These are phyloP conservation scores for Stropharia rugosoannulata DNA, from an alignment of 768 basidiomycete genomes.

Conservation along the genomic window DNA sequence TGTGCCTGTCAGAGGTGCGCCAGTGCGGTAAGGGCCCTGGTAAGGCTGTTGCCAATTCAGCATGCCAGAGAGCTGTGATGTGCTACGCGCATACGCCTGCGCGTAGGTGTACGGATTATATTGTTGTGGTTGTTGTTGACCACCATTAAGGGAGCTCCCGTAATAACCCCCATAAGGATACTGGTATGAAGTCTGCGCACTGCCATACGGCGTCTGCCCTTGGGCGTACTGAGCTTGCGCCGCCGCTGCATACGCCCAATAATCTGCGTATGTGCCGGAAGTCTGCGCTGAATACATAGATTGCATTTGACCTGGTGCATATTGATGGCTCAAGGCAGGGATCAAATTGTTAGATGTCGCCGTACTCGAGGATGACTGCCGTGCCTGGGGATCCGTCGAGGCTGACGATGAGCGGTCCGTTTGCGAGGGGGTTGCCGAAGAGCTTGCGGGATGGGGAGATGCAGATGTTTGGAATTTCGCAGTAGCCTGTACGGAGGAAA, in stretches of 20 bases:
- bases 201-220: slow-evolving; percentile 13
- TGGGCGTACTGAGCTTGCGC: slow-evolving; percentile 5
- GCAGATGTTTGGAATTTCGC: slow-evolving; percentile 4
- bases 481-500: slow-evolving; percentile 27
- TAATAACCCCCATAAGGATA: slow-evolving; percentile 31
- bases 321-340: slow-evolving; percentile 4
- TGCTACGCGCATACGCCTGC: slow-evolving; percentile 21
- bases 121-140: slow-evolving; percentile 19
- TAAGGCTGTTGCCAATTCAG: slow-evolving; percentile 36
- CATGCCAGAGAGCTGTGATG: slow-evolving; percentile 14
- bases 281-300: slow-evolving; percentile 18
- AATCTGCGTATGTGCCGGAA: slow-evolving; percentile 28
- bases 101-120: slow-evolving; percentile 24
- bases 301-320: slow-evolving; percentile 6
- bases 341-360: slow-evolving; percentile 7
- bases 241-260: slow-evolving; percentile 33
- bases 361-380: slow-evolving; percentile 6
- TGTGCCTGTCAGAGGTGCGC: slow-evolving; percentile 2
- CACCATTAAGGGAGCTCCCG: slow-evolving; percentile 12
- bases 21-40: slow-evolving; percentile 20
- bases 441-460: slow-evolving; percentile 8
- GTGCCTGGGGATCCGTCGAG: neutral
- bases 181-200: slow-evolving; percentile 14
- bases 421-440: slow-evolving; percentile 3
- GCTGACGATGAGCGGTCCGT: neutral